Percentiles rank a stretch among this genome's conserved stretches.
Evolutionary conservation across 495 filamentous ascomycete species (phyloP).

Genomic region (Chaetomium tenue): DNA sequence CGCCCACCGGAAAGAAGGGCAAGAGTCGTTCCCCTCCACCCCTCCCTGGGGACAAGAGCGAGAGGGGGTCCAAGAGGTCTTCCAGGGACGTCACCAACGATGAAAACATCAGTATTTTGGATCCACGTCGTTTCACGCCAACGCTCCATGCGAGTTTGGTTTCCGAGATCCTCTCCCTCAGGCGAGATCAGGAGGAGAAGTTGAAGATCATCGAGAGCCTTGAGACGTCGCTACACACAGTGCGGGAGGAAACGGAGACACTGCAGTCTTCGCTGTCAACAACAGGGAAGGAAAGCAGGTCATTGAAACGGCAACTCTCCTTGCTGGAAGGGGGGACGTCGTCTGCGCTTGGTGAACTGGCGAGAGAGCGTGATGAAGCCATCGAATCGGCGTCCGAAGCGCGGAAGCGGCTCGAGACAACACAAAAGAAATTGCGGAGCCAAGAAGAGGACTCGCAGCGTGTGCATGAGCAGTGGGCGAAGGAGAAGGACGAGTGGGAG

Average conservation of each 20-base stretch:
- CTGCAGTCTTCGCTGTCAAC: slow-evolving; percentile 59
- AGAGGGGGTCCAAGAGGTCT: slow-evolving; percentile 48
- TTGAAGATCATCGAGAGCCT: slow-evolving; percentile 77
- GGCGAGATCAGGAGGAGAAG: slow-evolving; percentile 86
- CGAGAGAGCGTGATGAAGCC: slow-evolving; percentile 82
- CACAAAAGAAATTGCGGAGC: slow-evolving; percentile 70
- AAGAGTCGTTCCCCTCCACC: slow-evolving; percentile 63
- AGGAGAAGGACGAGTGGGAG: slow-evolving; percentile 79
- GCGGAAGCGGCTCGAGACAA: slow-evolving; percentile 72
- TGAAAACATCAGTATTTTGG: slow-evolving; percentile 74
- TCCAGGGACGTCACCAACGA: slow-evolving; percentile 61
- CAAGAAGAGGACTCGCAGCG: slow-evolving; percentile 83
- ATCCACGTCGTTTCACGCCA: slow-evolving; percentile 89
- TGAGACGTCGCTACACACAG: slow-evolving; percentile 69
- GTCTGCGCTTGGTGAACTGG: slow-evolving; percentile 76
- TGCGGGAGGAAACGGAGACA: slow-evolving; percentile 69
- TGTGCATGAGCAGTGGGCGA: slow-evolving; percentile 70
- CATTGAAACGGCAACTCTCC: slow-evolving; percentile 79
- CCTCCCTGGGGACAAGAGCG: slow-evolving; percentile 52
- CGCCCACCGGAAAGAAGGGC: slow-evolving; percentile 53
- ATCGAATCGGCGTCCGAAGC: slow-evolving; percentile 70
- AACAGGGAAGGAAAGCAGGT: slow-evolving; percentile 70
- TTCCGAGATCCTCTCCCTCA: slow-evolving; percentile 83
- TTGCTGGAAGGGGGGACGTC: slow-evolving; percentile 83
- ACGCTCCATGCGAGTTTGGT: slow-evolving; percentile 93